phyloP scores from a whole-genome alignment of 108 stramenopile genomes.

The Skeletonema menzelii region DNA sequence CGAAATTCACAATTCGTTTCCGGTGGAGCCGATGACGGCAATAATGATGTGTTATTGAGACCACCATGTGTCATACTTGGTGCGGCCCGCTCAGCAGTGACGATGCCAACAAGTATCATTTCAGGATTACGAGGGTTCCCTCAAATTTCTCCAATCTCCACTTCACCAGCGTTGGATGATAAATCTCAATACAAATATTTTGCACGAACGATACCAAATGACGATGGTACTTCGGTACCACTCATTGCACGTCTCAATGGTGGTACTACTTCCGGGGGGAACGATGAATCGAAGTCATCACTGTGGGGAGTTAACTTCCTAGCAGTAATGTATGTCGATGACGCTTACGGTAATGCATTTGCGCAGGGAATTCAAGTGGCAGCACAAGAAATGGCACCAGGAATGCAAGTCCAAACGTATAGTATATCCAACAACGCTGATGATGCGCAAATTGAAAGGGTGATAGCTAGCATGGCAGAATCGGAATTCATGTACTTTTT shows the following conservation, averaged over 20 bases:
- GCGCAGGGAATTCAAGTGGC: conserved; percentile 40
- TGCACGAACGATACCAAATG: conserved; percentile 16
- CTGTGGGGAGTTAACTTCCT: conserved; percentile 17
- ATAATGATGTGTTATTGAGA: neutral
- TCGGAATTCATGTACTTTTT: conserved; percentile 42
- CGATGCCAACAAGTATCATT: conserved; percentile 52
- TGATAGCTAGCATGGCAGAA: conserved; percentile 1
- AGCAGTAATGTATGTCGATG: conserved; percentile 52
- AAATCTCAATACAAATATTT: conserved; percentile 16
- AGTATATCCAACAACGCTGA: neutral
- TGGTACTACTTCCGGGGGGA: neutral
- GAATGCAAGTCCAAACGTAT: conserved; percentile 33
- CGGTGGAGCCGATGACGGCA: too few species aligned
- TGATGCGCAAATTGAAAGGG: neutral
- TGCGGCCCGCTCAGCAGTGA: conserved; percentile 35
- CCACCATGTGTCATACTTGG: conserved; percentile 60
- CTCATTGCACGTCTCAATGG: conserved; percentile 8
- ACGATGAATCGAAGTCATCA: neutral
- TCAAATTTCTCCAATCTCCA: conserved; percentile 46
- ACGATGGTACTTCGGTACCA: conserved; percentile 26
- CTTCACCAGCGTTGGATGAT: conserved; percentile 25
- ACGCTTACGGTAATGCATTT: conserved; percentile 58
- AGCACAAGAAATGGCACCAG: conserved; percentile 27
- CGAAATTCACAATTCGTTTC: neutral
- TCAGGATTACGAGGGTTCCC: conserved; percentile 56